Percentiles rank a stretch among this genome's conserved stretches.
These are phyloP conservation scores for Leptographium wingfieldii DNA, from an alignment of 2,329 filamentous ascomycete genomes.

Conservation along the genomic window DNA sequence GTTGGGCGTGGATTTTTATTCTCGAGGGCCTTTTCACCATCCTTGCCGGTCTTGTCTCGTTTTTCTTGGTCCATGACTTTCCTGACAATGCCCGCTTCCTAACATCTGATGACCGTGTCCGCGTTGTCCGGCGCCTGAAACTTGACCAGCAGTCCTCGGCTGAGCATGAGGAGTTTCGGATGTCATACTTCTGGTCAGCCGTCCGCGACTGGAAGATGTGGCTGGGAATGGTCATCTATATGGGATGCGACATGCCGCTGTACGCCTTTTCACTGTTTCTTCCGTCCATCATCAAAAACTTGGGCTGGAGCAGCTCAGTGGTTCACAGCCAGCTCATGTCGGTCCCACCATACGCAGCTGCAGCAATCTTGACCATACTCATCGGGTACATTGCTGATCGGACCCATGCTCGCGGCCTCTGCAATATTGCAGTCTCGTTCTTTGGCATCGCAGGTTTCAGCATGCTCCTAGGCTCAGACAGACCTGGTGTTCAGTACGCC, in stretches of 20 bases:
- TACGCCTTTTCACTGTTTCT: constrained; percentile 43
- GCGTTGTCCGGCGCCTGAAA: constrained; percentile 55
- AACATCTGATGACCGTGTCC: constrained; percentile 48
- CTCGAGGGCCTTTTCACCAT: constrained; percentile 57
- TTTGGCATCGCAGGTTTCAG: constrained; percentile 65
- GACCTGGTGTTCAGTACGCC: constrained; percentile 61
- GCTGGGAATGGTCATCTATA: constrained; percentile 33
- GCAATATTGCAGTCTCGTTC: constrained; percentile 60
- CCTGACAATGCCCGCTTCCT: constrained; percentile 63
- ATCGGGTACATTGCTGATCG: constrained; percentile 69
- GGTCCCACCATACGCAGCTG: constrained; percentile 64
- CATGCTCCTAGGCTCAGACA: constrained; percentile 59
- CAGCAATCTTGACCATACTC: constrained; percentile 53
- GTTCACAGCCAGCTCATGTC: constrained; percentile 58
- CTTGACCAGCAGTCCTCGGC: constrained; percentile 56
- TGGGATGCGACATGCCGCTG: constrained; percentile 34
- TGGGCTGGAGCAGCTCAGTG: constrained; percentile 27
- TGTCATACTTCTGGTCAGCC: constrained; percentile 56
- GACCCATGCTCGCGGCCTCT: constrained; percentile 59
- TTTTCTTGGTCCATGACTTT: constrained; percentile 68
- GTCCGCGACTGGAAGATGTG: constrained; percentile 67
- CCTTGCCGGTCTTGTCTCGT: constrained; percentile 49
- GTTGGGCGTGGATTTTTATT: constrained; percentile 53
- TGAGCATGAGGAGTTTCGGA: constrained; percentile 57
- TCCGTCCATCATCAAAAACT: constrained; percentile 39